Percentiles rank a stretch among this genome's conserved stretches.
Conservation (phyloP, 2,329 filamentous ascomycete species). For the Furcasterigmium sp. region DNA sequence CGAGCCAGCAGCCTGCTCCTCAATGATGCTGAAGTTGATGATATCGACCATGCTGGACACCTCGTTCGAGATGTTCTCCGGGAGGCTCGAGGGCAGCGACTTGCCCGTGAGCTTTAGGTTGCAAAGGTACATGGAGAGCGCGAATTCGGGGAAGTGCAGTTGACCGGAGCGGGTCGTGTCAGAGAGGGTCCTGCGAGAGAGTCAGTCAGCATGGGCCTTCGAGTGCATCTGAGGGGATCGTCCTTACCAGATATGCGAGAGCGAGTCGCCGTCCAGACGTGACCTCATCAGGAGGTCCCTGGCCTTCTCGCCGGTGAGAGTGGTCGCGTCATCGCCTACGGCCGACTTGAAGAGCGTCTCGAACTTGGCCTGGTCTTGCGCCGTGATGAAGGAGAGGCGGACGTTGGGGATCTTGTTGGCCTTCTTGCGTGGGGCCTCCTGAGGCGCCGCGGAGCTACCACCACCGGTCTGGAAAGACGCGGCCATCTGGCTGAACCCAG, state of each 20-base stretch:
- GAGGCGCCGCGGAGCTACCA: constrained; percentile 29
- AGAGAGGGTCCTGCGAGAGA: constrained; percentile 65
- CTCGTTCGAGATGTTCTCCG: constrained; percentile 88
- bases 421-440: constrained; percentile 38
- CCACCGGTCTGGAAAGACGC: constrained; percentile 57
- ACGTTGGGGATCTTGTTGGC: constrained; percentile 86
- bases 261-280: constrained; percentile 76
- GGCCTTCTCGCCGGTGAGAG: constrained; percentile 88
- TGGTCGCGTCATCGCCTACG: constrained; percentile 75
- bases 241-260: constrained; percentile 85
- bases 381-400: constrained; percentile 91
- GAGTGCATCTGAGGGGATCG: not conserved
- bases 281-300: constrained; percentile 85
- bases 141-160: constrained; percentile 95
- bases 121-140: constrained; percentile 96
- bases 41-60: constrained; percentile 99
- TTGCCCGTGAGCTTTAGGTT: constrained; percentile 90
- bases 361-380: constrained; percentile 91
- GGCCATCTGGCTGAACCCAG: constrained; percentile 62
- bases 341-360: constrained; percentile 97
- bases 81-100: constrained; percentile 66
- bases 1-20: constrained; percentile 55
- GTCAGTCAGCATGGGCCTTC: constrained; percentile 14
- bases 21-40: constrained; percentile 87
- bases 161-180: constrained; percentile 96